Evolutionary conservation across 2,329 filamentous ascomycete genomes (phyloP).

Genomic region (Aspergillus chevalieri): DNA sequence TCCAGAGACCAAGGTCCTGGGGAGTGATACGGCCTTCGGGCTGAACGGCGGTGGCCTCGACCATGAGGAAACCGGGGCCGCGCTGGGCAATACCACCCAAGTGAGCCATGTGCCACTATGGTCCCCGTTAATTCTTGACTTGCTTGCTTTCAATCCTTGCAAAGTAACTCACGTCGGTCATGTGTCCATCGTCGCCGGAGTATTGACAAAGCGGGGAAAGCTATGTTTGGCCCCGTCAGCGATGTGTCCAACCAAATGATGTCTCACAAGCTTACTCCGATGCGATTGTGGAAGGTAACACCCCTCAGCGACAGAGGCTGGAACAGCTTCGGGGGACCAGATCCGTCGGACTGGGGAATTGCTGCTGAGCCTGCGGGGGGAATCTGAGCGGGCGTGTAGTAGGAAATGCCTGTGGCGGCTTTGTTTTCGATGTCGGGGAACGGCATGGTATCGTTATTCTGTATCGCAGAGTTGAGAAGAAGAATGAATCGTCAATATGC

Average conservation of each 20-base stretch:
- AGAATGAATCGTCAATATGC: neutral
- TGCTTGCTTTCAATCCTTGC: neutral
- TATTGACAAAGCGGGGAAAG: constrained; percentile 58
- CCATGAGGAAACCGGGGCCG: constrained; percentile 66
- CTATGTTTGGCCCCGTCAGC: neutral
- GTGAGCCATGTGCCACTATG: constrained; percentile 73
- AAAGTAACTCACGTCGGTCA: neutral
- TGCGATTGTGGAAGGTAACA: constrained; percentile 50
- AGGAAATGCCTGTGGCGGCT: constrained; percentile 36
- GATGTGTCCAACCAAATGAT: neutral
- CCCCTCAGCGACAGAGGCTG: constrained; percentile 53
- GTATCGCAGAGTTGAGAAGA: neutral
- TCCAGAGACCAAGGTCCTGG: constrained; percentile 59
- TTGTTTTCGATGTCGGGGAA: constrained; percentile 30
- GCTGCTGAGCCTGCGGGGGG: constrained; percentile 34
- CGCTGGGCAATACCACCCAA: constrained; percentile 70
- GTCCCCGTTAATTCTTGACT: constrained; percentile 54
- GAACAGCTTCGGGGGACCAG: constrained; percentile 50
- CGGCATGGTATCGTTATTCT: constrained; percentile 7
- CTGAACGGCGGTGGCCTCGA: constrained; percentile 72
- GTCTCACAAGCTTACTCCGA: constrained; percentile 9
- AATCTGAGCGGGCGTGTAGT: constrained; percentile 33
- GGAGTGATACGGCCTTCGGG: constrained; percentile 78
- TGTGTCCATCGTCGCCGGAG: constrained; percentile 31
- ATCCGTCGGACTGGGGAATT: constrained; percentile 37